phyloP scores from a whole-genome alignment of 1,139 yeast species.

The Zygosaccharomyces sapae region DNA sequence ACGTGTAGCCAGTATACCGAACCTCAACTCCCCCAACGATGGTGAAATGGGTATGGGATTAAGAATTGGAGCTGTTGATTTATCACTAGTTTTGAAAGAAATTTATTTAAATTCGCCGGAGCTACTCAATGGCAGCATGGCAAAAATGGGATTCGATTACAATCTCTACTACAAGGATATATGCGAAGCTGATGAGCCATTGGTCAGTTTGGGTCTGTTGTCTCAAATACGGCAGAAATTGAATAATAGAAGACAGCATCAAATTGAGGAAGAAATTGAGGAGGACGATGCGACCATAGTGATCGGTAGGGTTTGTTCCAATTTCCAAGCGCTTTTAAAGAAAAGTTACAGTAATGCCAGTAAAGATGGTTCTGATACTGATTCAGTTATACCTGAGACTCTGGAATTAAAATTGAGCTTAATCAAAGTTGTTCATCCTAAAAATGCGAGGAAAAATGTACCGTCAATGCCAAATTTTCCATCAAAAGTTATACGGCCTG shows the following conservation, averaged over 20 bases:
- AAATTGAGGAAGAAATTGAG: slow-evolving; percentile 16
- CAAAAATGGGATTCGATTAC: slow-evolving; percentile 43
- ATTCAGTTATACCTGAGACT: slow-evolving; percentile 41
- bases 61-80: slow-evolving; percentile 31
- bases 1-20: slow-evolving; percentile 28
- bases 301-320: slow-evolving; percentile 71
- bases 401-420: slow-evolving; percentile 62
- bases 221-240: slow-evolving; percentile 41
- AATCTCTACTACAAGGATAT: slow-evolving; percentile 71
- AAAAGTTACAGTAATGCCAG: slow-evolving; percentile 41
- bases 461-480: slow-evolving; percentile 6
- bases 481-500: slow-evolving; percentile 11
- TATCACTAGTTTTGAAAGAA: slow-evolving; percentile 29
- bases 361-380: slow-evolving; percentile 10
- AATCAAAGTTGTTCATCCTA: slow-evolving; percentile 37
- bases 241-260: slow-evolving; percentile 21
- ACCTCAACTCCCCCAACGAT: slow-evolving; percentile 16
- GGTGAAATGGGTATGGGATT: slow-evolving; percentile 14
- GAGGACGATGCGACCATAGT: slow-evolving; percentile 39
- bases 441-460: slow-evolving; percentile 10
- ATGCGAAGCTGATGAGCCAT: slow-evolving; percentile 72
- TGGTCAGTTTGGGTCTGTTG: slow-evolving; percentile 65
- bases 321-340: slow-evolving; percentile 55
- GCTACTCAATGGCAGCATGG: slow-evolving; percentile 22
- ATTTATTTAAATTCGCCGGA: slow-evolving; percentile 35